Evolutionary conservation across 139 green algal genomes (phyloP), one percentile per base, ranked within the genome.

Genomic region (Ettlia oleoabundans): DNA sequence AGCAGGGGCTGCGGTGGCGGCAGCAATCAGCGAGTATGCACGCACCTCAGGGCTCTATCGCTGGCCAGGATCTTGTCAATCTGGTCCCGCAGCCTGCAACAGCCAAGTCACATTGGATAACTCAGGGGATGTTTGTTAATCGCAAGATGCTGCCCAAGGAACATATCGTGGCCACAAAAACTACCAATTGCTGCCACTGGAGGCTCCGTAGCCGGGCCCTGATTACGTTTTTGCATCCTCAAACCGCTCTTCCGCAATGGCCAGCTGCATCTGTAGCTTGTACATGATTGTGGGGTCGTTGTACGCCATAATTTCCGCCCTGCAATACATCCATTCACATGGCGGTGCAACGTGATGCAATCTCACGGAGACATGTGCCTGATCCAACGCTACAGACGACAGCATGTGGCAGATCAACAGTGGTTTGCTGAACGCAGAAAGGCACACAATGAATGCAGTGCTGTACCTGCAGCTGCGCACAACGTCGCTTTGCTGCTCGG

Each of bases 191-290:
- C n/a, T n/a, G n/a, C n/a, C n/a, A n/a, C n/a, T n/a, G n/a, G n/a
- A n/a, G n/a, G n/a, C n/a, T n/a, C n/a, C n/a, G n/a, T n/a, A n/a
- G n/a, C n/a, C n/a, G n/a, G n/a, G n/a, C n/a, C n/a, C n/a, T n/a
- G n/a, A n/a, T n/a, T n/a, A n/a, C n/a, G 84, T 89, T 73, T 22
- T 62, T 7, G 93, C 94, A 42, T 96, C 92, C 62, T 91, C 88
- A 88, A 93, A 98, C 32, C 92, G 88, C 90, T 98, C 91, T 78
- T 95, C 89, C 64, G 91, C 86, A 9, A 97, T 85, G 13, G 94
- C 94, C 64, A 98, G 76, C 79, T 95, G 88, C 84, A 96, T 88
- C 40, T 96, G 81, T 32, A 96, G 87, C 88, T 94, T 91, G 71
- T 92, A 82, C 81, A 94, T 86, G 71, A 94, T 87, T 22, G 90